Conservation (phyloP, 257 asterid genomes). For the Penstemon barbatus region DNA sequence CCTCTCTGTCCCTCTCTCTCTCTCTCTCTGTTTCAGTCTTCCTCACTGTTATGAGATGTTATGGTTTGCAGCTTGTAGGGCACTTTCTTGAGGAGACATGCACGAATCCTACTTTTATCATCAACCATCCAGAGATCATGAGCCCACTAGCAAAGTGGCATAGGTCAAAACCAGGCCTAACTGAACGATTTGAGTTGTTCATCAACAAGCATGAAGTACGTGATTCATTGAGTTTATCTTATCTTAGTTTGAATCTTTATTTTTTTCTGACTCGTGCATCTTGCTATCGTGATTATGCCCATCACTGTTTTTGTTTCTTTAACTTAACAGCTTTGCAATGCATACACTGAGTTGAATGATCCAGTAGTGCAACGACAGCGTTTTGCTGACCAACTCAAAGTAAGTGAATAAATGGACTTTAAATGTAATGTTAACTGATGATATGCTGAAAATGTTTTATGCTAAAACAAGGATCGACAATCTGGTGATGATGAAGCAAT, state of each 20-base stretch:
- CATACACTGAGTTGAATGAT: slow-evolving; percentile 93
- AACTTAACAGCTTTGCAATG: slow-evolving; percentile 72
- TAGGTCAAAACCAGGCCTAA: slow-evolving; percentile 76
- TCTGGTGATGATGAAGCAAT: slow-evolving; percentile 98
- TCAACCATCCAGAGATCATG: slow-evolving; percentile 95
- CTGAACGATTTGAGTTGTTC: slow-evolving; percentile 87
- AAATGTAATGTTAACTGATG: neutral
- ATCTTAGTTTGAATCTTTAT: neutral
- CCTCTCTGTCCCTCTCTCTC: too few species aligned
- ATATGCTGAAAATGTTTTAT: slow-evolving; percentile 14
- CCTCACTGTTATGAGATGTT: slow-evolving; percentile 8
- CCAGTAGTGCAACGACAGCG: slow-evolving; percentile 96
- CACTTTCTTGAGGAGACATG: slow-evolving; percentile 90
- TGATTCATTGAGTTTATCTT: neutral
- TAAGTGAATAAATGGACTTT: slow-evolving; percentile 19
- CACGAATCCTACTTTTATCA: slow-evolving; percentile 69
- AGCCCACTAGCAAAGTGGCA: slow-evolving; percentile 97
- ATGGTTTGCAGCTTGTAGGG: slow-evolving; percentile 72
- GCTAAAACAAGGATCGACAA: slow-evolving; percentile 71
- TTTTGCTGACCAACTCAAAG: slow-evolving; percentile 94
- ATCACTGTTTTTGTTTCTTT: neutral
- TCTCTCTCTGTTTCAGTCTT: too few species aligned
- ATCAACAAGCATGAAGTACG: slow-evolving; percentile 89
- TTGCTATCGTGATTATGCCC: neutral
- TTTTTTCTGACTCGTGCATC: neutral